Conservation (phyloP, 2,329 filamentous ascomycete genomes). For the Curvularia verruculosa region DNA sequence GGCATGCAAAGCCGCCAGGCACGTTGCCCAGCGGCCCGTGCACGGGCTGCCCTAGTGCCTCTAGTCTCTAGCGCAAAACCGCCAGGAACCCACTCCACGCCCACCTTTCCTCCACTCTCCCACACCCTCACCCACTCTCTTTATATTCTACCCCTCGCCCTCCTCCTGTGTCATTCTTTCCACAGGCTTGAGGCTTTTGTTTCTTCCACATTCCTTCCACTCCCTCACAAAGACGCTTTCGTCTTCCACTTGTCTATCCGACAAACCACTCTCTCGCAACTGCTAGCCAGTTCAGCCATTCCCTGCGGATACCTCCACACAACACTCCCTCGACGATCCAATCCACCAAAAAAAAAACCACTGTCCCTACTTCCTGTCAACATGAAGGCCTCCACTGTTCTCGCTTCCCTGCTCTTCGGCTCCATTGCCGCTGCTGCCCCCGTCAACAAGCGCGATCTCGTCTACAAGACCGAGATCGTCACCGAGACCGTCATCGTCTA, state of each 20-base stretch:
- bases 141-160: slow-evolving; percentile 30
- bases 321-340: slow-evolving; percentile 16
- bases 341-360: neutral
- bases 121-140: slow-evolving; percentile 28
- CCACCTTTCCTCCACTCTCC: slow-evolving; percentile 17
- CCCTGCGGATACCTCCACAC: slow-evolving; percentile 25
- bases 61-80: slow-evolving; percentile 7
- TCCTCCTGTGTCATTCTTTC: slow-evolving; percentile 26
- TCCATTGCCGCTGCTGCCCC: slow-evolving; percentile 43
- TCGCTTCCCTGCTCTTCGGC: slow-evolving; percentile 46
- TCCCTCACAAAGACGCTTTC: slow-evolving; percentile 39
- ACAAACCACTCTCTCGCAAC: slow-evolving; percentile 30
- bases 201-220: slow-evolving; percentile 37
- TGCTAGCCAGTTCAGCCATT: slow-evolving; percentile 46
- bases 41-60: neutral
- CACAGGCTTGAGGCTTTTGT: slow-evolving; percentile 50
- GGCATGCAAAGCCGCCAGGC: slow-evolving; percentile 10
- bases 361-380: slow-evolving; percentile 17
- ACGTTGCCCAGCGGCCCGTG: slow-evolving; percentile 26
- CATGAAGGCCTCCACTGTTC: slow-evolving; percentile 47
- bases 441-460: slow-evolving; percentile 43
- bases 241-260: slow-evolving; percentile 40
- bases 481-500: slow-evolving; percentile 44
- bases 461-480: slow-evolving; percentile 43
- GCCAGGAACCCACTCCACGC: slow-evolving; percentile 8